These are phyloP conservation scores for Jatropha podagrica DNA, from an alignment of 441 rosid genomes.

Conservation along the genomic window DNA sequence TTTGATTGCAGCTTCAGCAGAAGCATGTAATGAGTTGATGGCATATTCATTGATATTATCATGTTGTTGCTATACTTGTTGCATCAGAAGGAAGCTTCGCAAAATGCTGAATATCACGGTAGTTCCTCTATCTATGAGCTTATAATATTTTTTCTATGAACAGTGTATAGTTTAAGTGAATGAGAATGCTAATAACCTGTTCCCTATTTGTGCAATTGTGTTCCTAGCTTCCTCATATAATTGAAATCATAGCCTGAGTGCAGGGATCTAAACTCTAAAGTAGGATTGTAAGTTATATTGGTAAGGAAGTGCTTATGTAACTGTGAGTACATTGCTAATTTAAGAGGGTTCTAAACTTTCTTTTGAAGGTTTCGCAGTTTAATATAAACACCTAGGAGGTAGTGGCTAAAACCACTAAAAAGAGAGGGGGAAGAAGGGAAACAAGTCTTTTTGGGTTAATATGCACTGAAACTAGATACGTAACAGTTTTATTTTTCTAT, in stretches of 20 bases:
- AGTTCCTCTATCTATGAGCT: constrained; percentile 25
- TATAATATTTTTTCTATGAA: neutral
- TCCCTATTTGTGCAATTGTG: neutral
- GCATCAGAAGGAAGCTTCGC: constrained; percentile 83
- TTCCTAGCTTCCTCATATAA: neutral
- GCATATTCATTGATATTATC: constrained; percentile 84
- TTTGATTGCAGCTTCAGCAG: constrained; percentile 62
- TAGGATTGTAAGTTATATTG: neutral
- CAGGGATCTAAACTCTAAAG: neutral
- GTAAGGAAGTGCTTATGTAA: neutral
- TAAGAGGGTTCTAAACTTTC: neutral
- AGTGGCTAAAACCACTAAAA: neutral
- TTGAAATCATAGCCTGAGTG: neutral
- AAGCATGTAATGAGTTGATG: constrained; percentile 86
- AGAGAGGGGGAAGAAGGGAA: neutral
- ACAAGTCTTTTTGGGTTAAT: no score
- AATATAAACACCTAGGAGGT: neutral
- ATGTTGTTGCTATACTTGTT: constrained; percentile 93
- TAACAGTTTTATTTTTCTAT: no score
- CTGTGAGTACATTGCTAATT: neutral
- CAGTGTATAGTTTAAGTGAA: neutral
- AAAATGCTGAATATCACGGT: constrained; percentile 69
- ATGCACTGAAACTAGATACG: no score
- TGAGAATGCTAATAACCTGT: neutral
- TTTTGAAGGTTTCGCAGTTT: neutral